These are phyloP conservation scores for Lophium mytilinum DNA, from an alignment of 495 filamentous ascomycete species.

Conservation along the genomic window DNA sequence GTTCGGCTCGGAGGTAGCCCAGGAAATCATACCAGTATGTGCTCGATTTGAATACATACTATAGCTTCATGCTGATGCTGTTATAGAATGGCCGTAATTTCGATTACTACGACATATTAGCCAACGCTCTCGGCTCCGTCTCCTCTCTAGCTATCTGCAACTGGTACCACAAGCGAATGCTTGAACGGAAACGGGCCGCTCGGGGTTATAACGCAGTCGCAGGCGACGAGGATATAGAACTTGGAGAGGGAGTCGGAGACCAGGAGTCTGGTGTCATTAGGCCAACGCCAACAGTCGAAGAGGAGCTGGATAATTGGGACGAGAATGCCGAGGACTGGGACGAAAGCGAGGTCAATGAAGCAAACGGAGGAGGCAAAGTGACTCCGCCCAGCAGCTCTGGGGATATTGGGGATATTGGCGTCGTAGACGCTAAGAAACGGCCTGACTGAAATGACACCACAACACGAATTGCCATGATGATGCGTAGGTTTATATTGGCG, in stretches of 20 bases:
- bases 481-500: not conserved
- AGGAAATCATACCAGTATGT: slow-evolving; percentile 59
- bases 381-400: slow-evolving; percentile 1
- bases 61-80: slow-evolving; percentile 3
- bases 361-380: slow-evolving; percentile 2
- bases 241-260: slow-evolving; percentile 26
- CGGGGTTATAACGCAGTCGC: slow-evolving; percentile 61
- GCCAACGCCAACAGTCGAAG: slow-evolving; percentile 45
- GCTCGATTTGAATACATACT: not conserved
- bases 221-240: slow-evolving; percentile 44
- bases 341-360: slow-evolving; percentile 26
- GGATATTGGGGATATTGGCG: slow-evolving; percentile 17
- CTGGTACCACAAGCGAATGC: slow-evolving; percentile 93
- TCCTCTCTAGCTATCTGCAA: slow-evolving; percentile 63
- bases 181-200: slow-evolving; percentile 73
- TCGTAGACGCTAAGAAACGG: slow-evolving; percentile 15
- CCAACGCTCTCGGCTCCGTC: slow-evolving; percentile 76
- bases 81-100: slow-evolving; percentile 62
- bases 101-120: slow-evolving; percentile 76
- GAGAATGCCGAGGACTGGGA: slow-evolving; percentile 76
- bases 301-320: slow-evolving; percentile 77
- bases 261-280: slow-evolving; percentile 26
- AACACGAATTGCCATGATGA: not conserved
- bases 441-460: slow-evolving; percentile 9
- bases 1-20: slow-evolving; percentile 78